A percentile compares a stretch with the other conserved stretches of the same genome.
These are phyloP conservation scores for Cucurbita ficifolia DNA, from an alignment of 306 rosid genomes.

Conservation along the genomic window DNA sequence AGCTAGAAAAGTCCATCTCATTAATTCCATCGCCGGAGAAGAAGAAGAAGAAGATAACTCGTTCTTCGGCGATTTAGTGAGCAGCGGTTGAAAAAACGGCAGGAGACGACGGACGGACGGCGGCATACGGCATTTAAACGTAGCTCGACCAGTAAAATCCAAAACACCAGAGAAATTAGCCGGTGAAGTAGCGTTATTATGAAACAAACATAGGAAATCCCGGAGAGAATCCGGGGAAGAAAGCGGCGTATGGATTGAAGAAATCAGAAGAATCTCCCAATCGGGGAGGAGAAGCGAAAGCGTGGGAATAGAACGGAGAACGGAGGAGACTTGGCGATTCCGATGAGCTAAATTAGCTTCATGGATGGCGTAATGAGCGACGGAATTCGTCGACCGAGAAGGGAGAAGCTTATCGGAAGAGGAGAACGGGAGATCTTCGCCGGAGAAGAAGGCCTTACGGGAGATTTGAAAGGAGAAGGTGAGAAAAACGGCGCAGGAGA, in stretches of 20 bases:
- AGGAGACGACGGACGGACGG: conserved; percentile 20
- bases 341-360: background rate
- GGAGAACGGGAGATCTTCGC: background rate
- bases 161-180: conserved; percentile 26
- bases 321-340: conserved; percentile 30
- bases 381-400: background rate
- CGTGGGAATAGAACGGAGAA: conserved; percentile 11
- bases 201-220: conserved; percentile 28
- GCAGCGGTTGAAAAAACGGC: conserved; percentile 26
- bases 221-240: background rate
- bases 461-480: conserved; percentile 22
- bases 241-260: conserved; percentile 10
- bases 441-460: conserved; percentile 15
- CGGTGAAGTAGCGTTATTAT: conserved; percentile 19
- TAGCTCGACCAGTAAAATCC: conserved; percentile 15
- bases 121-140: conserved; percentile 44
- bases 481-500: conserved; percentile 15
- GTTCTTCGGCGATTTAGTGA: conserved; percentile 3
- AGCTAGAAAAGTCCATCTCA: conserved; percentile 36
- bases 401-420: background rate
- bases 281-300: conserved; percentile 40
- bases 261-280: conserved; percentile 51
- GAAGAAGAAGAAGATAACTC: background rate
- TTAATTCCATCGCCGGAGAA: conserved; percentile 12
- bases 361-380: background rate